Base-by-base conservation (phyloP, 805 yeast species). In the Candida khao-thaluensis region DNA sequence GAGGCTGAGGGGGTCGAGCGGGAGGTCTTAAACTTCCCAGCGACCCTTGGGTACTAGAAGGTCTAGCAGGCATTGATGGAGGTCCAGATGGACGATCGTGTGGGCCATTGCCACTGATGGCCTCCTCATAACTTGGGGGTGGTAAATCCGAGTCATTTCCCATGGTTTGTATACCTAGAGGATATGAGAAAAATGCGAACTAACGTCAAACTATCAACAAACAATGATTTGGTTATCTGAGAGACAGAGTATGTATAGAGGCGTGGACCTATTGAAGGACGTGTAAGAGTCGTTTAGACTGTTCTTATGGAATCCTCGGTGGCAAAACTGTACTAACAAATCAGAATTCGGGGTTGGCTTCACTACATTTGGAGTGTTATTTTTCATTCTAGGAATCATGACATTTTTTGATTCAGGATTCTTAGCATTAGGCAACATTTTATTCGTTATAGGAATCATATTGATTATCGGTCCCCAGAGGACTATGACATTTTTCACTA, bases 271-370 rank as follows among this genome's bases (percentile, higher is more conserved):
- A n/a, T 17, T 17, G 17, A 9, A 7, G 14, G 21, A n/a, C n/a
- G n/a, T n/a, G n/a, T n/a, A n/a, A n/a, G n/a, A n/a, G n/a, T n/a
- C n/a, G n/a, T n/a, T n/a, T n/a, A n/a, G n/a, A n/a, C n/a, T n/a
- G n/a, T n/a, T n/a, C n/a, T n/a, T n/a, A n/a, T n/a, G n/a, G n/a
- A n/a, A n/a, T n/a, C n/a, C n/a, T n/a, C n/a, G n/a, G n/a, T n/a
- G n/a, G n/a, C n/a, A n/a, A n/a, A n/a, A n/a, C n/a, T n/a, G n/a
- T n/a, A 52, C 59, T 56, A 58, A 54, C 59, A 16, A 28, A 5
- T 12, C 44, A 86, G 95, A 89, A 63, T 81, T 83, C 54, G 98
- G 98, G 25, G 96, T 87, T 14, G 96, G 87, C 2, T 83, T 89
- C 71, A 86, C 96, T 3, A 89, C 95, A 12, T 85, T 83, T 23